phyloP scores from a whole-genome alignment of 768 basidiomycete species.

The Termitomyces eurrhizus region DNA sequence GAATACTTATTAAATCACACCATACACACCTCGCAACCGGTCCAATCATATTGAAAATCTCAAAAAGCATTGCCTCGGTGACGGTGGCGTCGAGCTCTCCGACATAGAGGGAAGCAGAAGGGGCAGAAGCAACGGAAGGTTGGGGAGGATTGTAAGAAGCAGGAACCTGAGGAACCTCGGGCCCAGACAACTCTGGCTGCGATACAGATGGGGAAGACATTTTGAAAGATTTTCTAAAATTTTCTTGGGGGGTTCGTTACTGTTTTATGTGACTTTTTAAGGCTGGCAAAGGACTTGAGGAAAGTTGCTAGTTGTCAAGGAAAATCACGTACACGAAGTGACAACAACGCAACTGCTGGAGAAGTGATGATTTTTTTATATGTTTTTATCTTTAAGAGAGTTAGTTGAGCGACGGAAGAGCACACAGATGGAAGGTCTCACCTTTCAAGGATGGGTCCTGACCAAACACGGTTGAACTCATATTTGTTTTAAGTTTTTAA shows the following conservation, averaged over 20 bases:
- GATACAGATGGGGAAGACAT: conserved; percentile 52
- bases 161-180: conserved; percentile 39
- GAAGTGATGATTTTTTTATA: conserved; percentile 57
- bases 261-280: conserved; percentile 81
- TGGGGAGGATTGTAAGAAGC: conserved; percentile 38
- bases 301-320: conserved; percentile 10
- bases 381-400: conserved; percentile 63
- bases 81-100: conserved; percentile 98
- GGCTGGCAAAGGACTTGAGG: conserved; percentile 32
- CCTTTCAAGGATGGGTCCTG: conserved; percentile 69
- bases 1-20: background rate
- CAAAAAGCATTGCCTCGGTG: conserved; percentile 99
- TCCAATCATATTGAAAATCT: conserved; percentile 99
- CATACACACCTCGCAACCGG: conserved; percentile 86
- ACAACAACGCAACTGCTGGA: conserved; percentile 74
- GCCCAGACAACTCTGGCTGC: conserved; percentile 49
- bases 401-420: conserved; percentile 13
- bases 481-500: conserved; percentile 35
- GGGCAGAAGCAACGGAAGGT: conserved; percentile 55
- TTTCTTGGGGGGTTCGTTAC: conserved; percentile 70
- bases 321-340: conserved; percentile 55
- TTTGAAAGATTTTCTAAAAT: conserved; percentile 38
- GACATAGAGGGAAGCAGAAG: conserved; percentile 95
- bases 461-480: conserved; percentile 24
- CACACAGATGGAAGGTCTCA: conserved; percentile 29